Conservation (phyloP, 116 monocot species). For the Phalaenopsis hybrid region DNA sequence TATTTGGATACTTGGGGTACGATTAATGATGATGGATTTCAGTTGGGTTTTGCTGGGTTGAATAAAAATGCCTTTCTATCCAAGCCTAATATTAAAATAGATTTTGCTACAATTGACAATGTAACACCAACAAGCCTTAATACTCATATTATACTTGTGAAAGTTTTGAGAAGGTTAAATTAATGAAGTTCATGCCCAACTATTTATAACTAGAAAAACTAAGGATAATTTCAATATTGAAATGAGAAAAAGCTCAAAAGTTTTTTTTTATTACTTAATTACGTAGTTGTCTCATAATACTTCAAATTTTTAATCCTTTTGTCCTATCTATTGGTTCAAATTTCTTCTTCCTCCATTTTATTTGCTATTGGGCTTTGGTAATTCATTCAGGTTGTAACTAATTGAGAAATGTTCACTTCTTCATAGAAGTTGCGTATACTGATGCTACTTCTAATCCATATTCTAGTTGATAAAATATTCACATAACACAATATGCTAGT, state of each 20-base stretch:
- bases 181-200: too few relatives aligned
- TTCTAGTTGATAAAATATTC: background rate
- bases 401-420: background rate
- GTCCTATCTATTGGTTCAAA: background rate
- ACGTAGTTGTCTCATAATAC: background rate
- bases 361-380: background rate
- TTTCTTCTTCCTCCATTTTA: background rate
- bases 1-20: background rate
- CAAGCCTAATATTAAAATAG: background rate
- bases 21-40: background rate
- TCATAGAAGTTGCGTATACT: background rate
- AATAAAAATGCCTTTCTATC: background rate
- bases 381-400: background rate
- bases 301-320: background rate
- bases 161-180: too few relatives aligned
- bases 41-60: background rate
- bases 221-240: background rate
- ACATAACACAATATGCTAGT: background rate
- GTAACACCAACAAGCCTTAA: background rate
- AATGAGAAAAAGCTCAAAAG: background rate
- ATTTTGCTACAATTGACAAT: background rate
- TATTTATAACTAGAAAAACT: too few relatives aligned
- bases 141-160: background rate
- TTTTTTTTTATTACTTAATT: background rate
- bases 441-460: background rate